Base-by-base conservation (phyloP, 2,329 filamentous ascomycete genomes). In the Colletotrichum sublineola region DNA sequence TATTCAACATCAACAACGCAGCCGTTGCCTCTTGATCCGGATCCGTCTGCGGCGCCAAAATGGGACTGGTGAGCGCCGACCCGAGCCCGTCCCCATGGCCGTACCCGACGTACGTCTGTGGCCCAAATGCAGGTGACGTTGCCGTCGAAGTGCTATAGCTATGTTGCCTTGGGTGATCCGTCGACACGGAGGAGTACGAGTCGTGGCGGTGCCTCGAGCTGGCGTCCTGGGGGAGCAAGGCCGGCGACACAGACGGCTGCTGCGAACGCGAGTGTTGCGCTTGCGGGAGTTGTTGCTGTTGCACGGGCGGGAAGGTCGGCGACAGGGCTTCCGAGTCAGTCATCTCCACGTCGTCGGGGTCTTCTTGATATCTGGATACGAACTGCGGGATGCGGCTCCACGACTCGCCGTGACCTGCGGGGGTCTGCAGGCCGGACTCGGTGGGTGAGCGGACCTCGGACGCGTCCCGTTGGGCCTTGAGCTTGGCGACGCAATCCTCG, bases 1-100 rank as follows among this genome's bases (percentile, higher is more conserved):
- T 90, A 75, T 95, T 97, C 71, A 98, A 84, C 95, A 97, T 97
- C 80, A 97, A 82, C 76, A 97, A 81, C 3, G 95, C 95, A 15
- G 94, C 92, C 9, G 94, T 96, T 1, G 94, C 95, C 80, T 96
- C 94, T 73, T 95, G 92, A 74, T 93, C 90, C 5, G 89, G 77
- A 62, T 91, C 89, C 29, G 68, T 52, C 77, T 89, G 87, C 0
- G 90, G 88, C 29, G 82, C 78, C 56, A 91, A 79, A 9, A 86
- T 86, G 1, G 89, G 90, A 74, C 89, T 91, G 7, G 91, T 90
- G 71, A 90, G 78, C 0, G 87, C 83, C 61, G 87, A 92, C n/a
- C 46, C 62, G 83, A 82, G 3, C 81, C 80, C 20, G 36, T 75
- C 11, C 71, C 80, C 67, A 81, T 78, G 80, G 65, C 78, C 81